Base-by-base conservation (phyloP, 495 filamentous ascomycete genomes). In the Opeltia flavorubescens region DNA sequence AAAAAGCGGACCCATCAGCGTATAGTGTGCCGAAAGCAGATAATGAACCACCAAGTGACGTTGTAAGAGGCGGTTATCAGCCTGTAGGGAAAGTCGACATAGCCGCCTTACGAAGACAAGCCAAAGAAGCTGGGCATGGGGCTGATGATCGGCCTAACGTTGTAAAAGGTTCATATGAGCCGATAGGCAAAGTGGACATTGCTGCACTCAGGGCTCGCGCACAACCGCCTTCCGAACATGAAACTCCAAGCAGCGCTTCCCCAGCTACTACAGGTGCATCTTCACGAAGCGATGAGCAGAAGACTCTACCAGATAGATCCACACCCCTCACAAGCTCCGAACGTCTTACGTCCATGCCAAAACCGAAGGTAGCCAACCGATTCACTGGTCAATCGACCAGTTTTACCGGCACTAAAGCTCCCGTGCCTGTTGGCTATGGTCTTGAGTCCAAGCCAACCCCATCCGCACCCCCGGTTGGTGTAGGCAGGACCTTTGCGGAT, bases 41-140 rank as follows among this genome's bases (percentile, higher is more conserved):
- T 31, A 59, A 69, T 15, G 58, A 63, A 30, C 59, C 75, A n/a
- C 47, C 65, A 15, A 58, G 58, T 29, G 80, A 88, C 61, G 71
- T 95, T 13, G 81, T 96, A 21, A 83, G 71, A 53, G 89, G 93
- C 8, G 84, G 71, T n/a, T 99, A 99, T 59, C 89, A 94, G 60
- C 91, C 91, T 6, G 72, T 99, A 50, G 93, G 93, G 8, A 95
- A 94, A 63, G 84, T 96, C 9, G 88, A 96, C 56, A 95, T 99
- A 65, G 83, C 84, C 30, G 87, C 85, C 3, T 78, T 96, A 44
- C 74, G 88, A 41, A 77, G 73, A 42, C 79, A 91, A 57, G 89
- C 89, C 8, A 77, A 79, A 50, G 76, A 82, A 39, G 59, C 66
- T 1, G 69, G 74, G n/a, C 48, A 60, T 29, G 51, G 67, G 13